Percentiles rank a stretch among this genome's conserved stretches.
These are phyloP conservation scores for Aegle marmelos DNA, from an alignment of 345 rosid species.

Conservation along the genomic window DNA sequence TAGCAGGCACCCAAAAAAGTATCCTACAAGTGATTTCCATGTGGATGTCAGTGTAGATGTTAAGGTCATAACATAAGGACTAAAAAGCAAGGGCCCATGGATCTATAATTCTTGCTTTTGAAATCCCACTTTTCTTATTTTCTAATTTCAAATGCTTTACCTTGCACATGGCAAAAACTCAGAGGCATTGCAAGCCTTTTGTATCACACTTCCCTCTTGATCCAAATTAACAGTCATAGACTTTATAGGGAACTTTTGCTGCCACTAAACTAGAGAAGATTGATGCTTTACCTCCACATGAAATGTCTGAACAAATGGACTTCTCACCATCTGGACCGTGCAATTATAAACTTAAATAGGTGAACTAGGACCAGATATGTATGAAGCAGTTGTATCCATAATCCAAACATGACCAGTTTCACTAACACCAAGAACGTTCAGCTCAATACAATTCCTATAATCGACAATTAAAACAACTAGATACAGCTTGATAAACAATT, in stretches of 20 bases:
- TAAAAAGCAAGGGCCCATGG: conserved; percentile 8
- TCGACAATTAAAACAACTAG: background rate
- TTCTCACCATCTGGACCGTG: background rate
- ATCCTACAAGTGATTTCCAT: background rate
- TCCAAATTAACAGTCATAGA: background rate
- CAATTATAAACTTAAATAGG: background rate
- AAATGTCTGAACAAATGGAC: background rate
- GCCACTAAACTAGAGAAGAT: background rate
- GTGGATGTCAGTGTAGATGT: background rate
- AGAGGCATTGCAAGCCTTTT: conserved; percentile 2
- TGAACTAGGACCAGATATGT: background rate
- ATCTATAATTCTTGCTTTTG: conserved; percentile 12
- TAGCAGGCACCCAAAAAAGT: background rate
- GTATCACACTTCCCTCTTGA: background rate
- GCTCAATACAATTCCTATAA: background rate
- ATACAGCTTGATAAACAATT: background rate
- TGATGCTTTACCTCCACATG: background rate
- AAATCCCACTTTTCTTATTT: background rate
- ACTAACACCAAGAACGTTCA: background rate
- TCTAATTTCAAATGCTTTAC: background rate
- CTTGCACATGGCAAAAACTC: conserved; percentile 14
- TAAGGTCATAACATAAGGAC: background rate
- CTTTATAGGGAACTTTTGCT: background rate
- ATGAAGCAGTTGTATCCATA: background rate
- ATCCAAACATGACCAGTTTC: background rate